Conservation (phyloP, 2,329 filamentous ascomycete genomes). For the Penicillium psychrosexuale region DNA sequence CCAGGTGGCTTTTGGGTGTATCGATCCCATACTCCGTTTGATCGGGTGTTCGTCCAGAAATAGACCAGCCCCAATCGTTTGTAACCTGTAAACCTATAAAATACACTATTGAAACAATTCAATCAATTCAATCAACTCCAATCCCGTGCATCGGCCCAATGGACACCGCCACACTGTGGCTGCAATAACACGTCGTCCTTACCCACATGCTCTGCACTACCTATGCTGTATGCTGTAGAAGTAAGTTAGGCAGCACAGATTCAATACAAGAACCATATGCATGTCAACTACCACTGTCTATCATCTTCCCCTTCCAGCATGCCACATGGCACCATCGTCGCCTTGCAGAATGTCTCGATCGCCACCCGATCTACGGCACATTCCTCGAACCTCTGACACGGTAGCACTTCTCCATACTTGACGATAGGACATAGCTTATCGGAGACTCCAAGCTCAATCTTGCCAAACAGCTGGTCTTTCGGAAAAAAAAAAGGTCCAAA, state of each 20-base stretch:
- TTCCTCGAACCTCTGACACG: conserved; percentile 17
- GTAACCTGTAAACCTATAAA: not conserved
- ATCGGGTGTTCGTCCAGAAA: conserved; percentile 5
- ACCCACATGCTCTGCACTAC: not conserved
- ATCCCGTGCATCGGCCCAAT: not conserved
- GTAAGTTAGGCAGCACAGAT: not conserved
- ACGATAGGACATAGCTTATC: not conserved
- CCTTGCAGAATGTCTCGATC: conserved; percentile 26
- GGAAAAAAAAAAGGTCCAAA: not conserved
- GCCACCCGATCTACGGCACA: conserved; percentile 20
- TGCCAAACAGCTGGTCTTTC: not conserved
- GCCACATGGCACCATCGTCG: conserved; percentile 25
- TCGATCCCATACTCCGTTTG: not conserved
- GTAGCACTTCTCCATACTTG: conserved; percentile 27
- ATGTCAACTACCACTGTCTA: conserved; percentile 8
- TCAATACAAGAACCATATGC: conserved; percentile 1
- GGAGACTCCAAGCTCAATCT: not conserved
- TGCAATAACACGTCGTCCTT: not conserved
- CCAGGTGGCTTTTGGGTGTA: not conserved
- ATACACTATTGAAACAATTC: not conserved
- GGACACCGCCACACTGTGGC: conserved; percentile 8
- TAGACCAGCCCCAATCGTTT: not conserved
- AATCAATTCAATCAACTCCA: too few relatives aligned
- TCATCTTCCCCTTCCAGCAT: conserved; percentile 8
- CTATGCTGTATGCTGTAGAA: not conserved